Percentiles rank a stretch among this genome's conserved stretches.
Conservation (phyloP, 1,139 yeast species). For the Suhomyces yuchorum region DNA sequence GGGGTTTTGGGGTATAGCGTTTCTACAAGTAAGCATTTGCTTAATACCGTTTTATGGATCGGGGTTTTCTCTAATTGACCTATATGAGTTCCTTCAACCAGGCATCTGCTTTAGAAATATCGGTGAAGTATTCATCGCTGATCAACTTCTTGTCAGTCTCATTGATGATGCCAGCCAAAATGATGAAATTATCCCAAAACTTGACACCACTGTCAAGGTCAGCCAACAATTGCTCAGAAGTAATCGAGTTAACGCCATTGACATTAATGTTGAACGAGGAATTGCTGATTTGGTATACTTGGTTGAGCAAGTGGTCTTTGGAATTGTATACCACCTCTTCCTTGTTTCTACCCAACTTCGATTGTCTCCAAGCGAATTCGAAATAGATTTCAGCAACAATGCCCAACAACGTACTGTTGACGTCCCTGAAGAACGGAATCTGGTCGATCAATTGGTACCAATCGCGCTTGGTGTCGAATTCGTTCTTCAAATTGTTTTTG, state of each 20-base stretch:
- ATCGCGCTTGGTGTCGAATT: slow-evolving; percentile 43
- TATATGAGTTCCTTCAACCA: slow-evolving; percentile 39
- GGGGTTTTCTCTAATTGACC: background rate
- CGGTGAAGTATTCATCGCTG: slow-evolving; percentile 32
- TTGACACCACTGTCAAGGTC: slow-evolving; percentile 45
- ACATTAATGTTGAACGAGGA: slow-evolving; percentile 47
- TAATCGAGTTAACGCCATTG: slow-evolving; percentile 44
- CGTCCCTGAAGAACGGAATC: slow-evolving; percentile 60
- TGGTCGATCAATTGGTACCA: slow-evolving; percentile 62
- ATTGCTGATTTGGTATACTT: slow-evolving; percentile 42
- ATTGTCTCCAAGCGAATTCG: slow-evolving; percentile 38
- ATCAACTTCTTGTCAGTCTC: slow-evolving; percentile 39
- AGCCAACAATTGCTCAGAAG: slow-evolving; percentile 35
- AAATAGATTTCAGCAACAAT: slow-evolving; percentile 47
- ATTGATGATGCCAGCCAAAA: slow-evolving; percentile 39
- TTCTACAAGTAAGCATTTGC: too few species aligned
- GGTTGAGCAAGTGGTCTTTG: slow-evolving; percentile 40
- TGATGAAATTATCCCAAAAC: slow-evolving; percentile 46
- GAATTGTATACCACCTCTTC: slow-evolving; percentile 33
- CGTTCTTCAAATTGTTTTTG: slow-evolving; percentile 41
- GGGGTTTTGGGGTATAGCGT: too few species aligned
- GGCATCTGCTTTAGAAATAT: slow-evolving; percentile 43
- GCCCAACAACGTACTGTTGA: slow-evolving; percentile 49
- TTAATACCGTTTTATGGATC: background rate
- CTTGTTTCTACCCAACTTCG: slow-evolving; percentile 28